phyloP scores from a whole-genome alignment of 495 filamentous ascomycete species.

The Mytilinidion resinicola region DNA sequence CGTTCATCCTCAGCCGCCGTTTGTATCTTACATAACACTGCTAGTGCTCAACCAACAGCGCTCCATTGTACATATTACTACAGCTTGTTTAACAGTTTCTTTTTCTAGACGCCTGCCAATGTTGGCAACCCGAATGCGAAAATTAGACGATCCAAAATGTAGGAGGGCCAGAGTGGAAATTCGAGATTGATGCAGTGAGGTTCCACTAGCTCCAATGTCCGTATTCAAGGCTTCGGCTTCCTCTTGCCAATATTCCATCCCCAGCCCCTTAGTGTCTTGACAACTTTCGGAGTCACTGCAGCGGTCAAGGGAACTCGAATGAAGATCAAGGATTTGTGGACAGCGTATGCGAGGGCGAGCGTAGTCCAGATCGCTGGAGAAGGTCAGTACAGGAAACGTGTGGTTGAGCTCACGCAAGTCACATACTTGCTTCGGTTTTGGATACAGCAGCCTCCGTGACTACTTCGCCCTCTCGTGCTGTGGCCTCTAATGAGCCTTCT shows the following conservation, averaged over 20 bases:
- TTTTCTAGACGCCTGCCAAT: no score
- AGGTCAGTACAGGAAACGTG: not conserved
- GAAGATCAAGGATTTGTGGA: conserved; percentile 98
- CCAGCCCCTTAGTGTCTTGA: conserved; percentile 77
- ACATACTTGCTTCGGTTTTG: conserved; percentile 50
- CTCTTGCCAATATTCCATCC: conserved; percentile 69
- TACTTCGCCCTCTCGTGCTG: conserved; percentile 16
- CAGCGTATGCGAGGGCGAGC: conserved; percentile 86
- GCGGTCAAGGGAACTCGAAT: conserved; percentile 83
- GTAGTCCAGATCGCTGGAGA: conserved; percentile 71
- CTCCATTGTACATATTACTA: no score
- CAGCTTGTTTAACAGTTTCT: no score
- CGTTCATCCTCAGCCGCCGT: no score
- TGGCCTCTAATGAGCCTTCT: conserved; percentile 13
- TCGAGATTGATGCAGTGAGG: no score
- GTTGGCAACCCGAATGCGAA: no score
- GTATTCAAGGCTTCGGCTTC: conserved; percentile 40
- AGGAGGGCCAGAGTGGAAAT: no score
- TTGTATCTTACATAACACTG: no score
- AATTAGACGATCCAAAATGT: no score
- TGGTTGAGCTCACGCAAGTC: conserved; percentile 6
- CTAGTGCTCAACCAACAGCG: no score
- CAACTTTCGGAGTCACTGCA: conserved; percentile 80
- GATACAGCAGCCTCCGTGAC: conserved; percentile 33
- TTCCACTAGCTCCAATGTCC: no score